Conservation (phyloP, 495 filamentous ascomycete genomes). For the Achaetomiella virescens region DNA sequence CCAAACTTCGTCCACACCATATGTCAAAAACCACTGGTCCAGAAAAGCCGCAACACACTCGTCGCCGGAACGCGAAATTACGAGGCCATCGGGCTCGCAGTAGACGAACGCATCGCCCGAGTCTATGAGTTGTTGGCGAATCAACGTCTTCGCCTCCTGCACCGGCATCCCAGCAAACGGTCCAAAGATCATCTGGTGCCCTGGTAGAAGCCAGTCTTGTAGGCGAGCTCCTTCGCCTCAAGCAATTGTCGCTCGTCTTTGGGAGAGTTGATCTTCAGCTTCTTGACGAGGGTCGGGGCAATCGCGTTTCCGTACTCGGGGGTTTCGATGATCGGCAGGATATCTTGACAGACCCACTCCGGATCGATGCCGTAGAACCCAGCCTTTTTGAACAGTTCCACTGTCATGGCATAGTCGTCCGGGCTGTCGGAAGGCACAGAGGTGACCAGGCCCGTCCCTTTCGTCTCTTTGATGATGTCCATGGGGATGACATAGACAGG, state of each 20-base stretch:
- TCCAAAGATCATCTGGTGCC: slow-evolving; percentile 80
- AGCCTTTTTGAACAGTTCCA: slow-evolving; percentile 84
- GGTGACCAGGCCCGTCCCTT: slow-evolving; percentile 93
- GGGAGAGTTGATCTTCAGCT: slow-evolving; percentile 90
- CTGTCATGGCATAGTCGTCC: slow-evolving; percentile 87
- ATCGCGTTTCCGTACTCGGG: slow-evolving; percentile 74
- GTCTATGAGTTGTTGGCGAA: slow-evolving; percentile 70
- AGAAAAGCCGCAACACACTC: slow-evolving; percentile 82
- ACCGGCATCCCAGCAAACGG: slow-evolving; percentile 83
- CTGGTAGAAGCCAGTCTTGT: slow-evolving; percentile 94
- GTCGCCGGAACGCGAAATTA: slow-evolving; percentile 77
- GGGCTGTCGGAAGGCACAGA: slow-evolving; percentile 74
- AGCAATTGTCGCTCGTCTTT: slow-evolving; percentile 85
- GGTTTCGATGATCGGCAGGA: slow-evolving; percentile 80
- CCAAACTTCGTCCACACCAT: slow-evolving; percentile 75
- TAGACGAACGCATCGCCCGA: slow-evolving; percentile 80
- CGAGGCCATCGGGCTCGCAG: slow-evolving; percentile 81
- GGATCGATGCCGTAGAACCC: slow-evolving; percentile 93
- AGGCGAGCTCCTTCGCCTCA: slow-evolving; percentile 90
- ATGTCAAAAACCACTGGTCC: slow-evolving; percentile 95
- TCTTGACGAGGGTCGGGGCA: slow-evolving; percentile 74
- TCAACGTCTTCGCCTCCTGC: slow-evolving; percentile 74
- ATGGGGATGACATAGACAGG: slow-evolving; percentile 85
- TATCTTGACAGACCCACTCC: slow-evolving; percentile 86
- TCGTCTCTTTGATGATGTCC: slow-evolving; percentile 82